Base-by-base conservation (phyloP, 257 asterid genomes). In the Lavandula angustifolia region DNA sequence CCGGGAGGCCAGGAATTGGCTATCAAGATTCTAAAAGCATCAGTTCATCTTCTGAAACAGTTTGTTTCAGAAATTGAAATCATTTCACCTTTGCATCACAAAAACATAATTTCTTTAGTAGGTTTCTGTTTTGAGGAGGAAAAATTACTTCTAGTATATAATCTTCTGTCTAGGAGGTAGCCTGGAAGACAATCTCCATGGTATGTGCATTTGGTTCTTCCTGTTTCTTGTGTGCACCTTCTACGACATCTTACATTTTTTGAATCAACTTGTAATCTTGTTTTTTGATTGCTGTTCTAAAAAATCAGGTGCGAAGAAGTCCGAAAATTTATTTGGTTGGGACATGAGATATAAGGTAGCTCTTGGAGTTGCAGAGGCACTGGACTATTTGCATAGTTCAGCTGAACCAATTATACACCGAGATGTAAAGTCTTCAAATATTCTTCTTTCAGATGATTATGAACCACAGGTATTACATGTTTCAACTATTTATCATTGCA, bases 381-480 rank as follows among this genome's bases (percentile, higher is more conserved):
- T 92, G 69, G 81, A 79, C 69, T 72, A 87, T 75, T 75, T 92
- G 69, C 98, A 92, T 65, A 75, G 69, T 75, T 73, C 72, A 41
- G 66, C 76, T 17, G 83, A 82, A 51, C 80, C 96, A 48, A 64
- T 89, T 58, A 84, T 92, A 64, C 98, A 89, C 65, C 79, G 98
- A 79, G 98, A 92, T 73, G 96, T 92, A 48, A 92, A 92, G 72
- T 87, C 98, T 59, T 89, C 98, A 63, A 92, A 92, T 72, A 84
- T 92, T 73, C 98, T 92, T 71, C 88, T 92, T 63, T 87, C 89
- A 3, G 85, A 89, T 82, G 72, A 73, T 80, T 89, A 80, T 78
- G 91, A 81, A 64, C 96, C 98, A 16, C 88, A 83, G 98, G 98
- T 91, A 74, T 17, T 40, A 57, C 61, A 17, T 29, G 7, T 18